Evolutionary conservation across 169 alveolate species (phyloP), one percentile per base, ranked within the genome.

Genomic region (Eimeria sp.): DNA sequence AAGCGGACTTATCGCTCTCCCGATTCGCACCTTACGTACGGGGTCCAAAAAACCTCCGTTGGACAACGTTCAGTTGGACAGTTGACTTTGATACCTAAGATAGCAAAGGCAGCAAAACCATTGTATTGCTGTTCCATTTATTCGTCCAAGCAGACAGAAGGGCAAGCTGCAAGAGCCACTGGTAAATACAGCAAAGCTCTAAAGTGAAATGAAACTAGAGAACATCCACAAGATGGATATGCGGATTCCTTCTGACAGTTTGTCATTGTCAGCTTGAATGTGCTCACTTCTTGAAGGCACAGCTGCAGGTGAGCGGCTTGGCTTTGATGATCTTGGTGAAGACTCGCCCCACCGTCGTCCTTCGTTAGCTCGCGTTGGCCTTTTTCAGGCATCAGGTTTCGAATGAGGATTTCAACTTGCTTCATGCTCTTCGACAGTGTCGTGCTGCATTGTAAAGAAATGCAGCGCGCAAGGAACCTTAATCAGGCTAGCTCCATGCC

Each of bases 271-370:
- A 49, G 0, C 67, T 80, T 47, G n/a, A 80, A 14, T 57, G 14
- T 63, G 63, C 82, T 61, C n/a, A 87, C 93, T 82, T 87, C 93
- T 27, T 61, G 93, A 25, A 87, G 93, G 65, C 93, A 87, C 78
- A 43, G 16, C 45, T 45, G 22, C 30, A 87, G 93, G 13, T 45
- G 49, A 16, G 82, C 82, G 22, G 93, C 93, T 63, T 87, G 93
- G 93, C 82, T 63, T 87, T 63, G 65, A 22, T 34, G 93, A 51
- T 58, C 93, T 27, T 34, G 30, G 25, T 72, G 22, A 4, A 57
- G 27, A 34, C 57, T 58, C n/a, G 49, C 51, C 45, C 83, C 93
- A 1, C 45, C 93, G 7, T 87, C 82, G 4, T 47, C 78, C 45
- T 63, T 61, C 11, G 93, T 18, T 58, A 49, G 10, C 20, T 87